phyloP scores from a whole-genome alignment of 164 flowering plant genomes.

The Houttuynia cordata region DNA sequence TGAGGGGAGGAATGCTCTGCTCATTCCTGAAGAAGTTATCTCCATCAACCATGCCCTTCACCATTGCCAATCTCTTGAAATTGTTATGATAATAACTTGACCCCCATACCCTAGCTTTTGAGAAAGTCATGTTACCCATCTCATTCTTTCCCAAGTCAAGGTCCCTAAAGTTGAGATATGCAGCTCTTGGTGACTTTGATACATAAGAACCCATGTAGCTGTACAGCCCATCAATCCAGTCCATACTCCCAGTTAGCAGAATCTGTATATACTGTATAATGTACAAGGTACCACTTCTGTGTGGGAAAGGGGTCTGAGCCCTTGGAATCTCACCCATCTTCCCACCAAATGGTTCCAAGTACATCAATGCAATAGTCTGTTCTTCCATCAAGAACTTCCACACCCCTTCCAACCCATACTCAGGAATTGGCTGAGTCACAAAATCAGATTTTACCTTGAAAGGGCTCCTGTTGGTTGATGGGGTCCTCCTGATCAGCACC shows the following conservation, averaged over 20 bases:
- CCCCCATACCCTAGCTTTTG: conserved; percentile 6
- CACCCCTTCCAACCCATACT: conserved; percentile 1
- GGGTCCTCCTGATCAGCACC: conserved; percentile 1
- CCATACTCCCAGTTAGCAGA: background rate
- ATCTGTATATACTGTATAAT: background rate
- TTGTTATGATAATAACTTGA: conserved; percentile 6
- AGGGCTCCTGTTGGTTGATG: background rate
- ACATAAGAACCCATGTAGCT: conserved; percentile 6
- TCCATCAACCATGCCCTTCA: conserved; percentile 6
- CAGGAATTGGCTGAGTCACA: conserved; percentile 8
- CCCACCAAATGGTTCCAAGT: conserved; percentile 3
- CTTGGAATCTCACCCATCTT: conserved; percentile 5
- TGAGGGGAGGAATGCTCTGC: conserved; percentile 9
- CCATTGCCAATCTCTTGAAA: conserved; percentile 3
- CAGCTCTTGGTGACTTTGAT: conserved; percentile 9
- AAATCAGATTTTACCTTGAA: conserved; percentile 9
- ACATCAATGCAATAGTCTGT: background rate
- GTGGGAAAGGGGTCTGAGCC: conserved; percentile 5
- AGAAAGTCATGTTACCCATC: background rate
- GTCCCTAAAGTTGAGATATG: conserved; percentile 11
- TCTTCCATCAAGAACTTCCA: conserved; percentile 4
- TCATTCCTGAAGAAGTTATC: conserved; percentile 7
- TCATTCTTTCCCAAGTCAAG: conserved; percentile 7
- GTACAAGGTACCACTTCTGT: conserved; percentile 3
- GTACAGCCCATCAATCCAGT: conserved; percentile 5